Conservation (phyloP, 257 asterid species). For the Salvia rosmarinus region DNA sequence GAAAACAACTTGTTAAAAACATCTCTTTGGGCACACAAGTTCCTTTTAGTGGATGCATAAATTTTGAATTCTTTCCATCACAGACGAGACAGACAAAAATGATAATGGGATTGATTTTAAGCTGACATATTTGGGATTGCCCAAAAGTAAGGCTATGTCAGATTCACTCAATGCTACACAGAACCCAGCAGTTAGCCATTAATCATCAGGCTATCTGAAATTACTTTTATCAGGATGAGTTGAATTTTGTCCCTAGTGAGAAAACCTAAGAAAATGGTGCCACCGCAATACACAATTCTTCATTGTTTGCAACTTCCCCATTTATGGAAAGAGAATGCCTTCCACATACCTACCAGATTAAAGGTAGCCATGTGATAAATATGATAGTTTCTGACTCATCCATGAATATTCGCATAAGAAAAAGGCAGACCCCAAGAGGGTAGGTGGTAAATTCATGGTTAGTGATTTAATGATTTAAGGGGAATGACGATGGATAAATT, state of each 20-base stretch:
- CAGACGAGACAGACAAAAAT: conserved; percentile 17
- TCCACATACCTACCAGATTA: conserved; percentile 13
- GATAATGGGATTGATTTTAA: neutral
- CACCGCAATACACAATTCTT: neutral
- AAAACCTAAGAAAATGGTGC: neutral
- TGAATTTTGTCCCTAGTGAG: neutral
- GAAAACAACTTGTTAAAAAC: neutral
- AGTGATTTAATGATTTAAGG: neutral
- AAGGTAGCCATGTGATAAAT: neutral
- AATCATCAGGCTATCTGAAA: conserved; percentile 1
- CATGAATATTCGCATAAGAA: neutral
- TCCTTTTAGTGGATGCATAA: neutral
- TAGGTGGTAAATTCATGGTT: neutral
- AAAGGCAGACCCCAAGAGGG: neutral
- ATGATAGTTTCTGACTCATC: conserved; percentile 1
- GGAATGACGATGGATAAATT: neutral
- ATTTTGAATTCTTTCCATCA: neutral
- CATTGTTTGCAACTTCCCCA: too few relatives aligned
- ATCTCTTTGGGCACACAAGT: neutral
- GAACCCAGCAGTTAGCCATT: neutral
- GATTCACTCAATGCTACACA: neutral
- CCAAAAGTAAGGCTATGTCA: neutral
- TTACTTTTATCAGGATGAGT: neutral
- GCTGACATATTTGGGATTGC: conserved; percentile 18
- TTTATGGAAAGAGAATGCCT: neutral